Conservation (phyloP, 768 basidiomycete genomes). For the Heimioporus sp. region DNA sequence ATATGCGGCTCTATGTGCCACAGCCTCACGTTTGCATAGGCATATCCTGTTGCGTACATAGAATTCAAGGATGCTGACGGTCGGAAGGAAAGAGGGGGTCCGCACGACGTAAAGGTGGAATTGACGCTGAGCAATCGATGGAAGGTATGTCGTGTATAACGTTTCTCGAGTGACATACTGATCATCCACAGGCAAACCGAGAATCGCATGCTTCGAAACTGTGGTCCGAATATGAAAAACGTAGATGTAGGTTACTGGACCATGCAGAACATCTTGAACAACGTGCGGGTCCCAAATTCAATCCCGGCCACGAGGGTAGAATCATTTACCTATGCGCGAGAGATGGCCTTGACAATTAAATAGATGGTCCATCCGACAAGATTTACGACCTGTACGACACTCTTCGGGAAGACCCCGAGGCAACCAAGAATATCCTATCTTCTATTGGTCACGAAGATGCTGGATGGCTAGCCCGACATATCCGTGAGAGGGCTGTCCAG, state of each 20-base stretch:
- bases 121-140: slow-evolving; percentile 55
- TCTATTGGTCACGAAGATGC: slow-evolving; percentile 46
- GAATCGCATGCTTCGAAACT: slow-evolving; percentile 59
- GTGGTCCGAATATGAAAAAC: slow-evolving; percentile 55
- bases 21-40: slow-evolving; percentile 34
- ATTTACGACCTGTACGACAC: slow-evolving; percentile 60
- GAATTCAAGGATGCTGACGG: slow-evolving; percentile 59
- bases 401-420: slow-evolving; percentile 52
- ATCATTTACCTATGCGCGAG: not conserved
- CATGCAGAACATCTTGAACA: slow-evolving; percentile 65
- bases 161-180: not conserved
- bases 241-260: slow-evolving; percentile 49
- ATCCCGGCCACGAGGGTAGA: slow-evolving; percentile 41
- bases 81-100: slow-evolving; percentile 51
- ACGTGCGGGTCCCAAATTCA: slow-evolving; percentile 48
- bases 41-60: slow-evolving; percentile 77
- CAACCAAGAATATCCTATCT: slow-evolving; percentile 42
- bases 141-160: slow-evolving; percentile 49
- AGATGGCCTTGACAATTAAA: not conserved
- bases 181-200: slow-evolving; percentile 48
- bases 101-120: slow-evolving; percentile 73
- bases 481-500: slow-evolving; percentile 44
- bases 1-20: not conserved
- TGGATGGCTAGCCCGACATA: slow-evolving; percentile 59
- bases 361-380: slow-evolving; percentile 38